Evolutionary conservation across 192 early-diverging fungal species (phyloP).

Genomic region (Phycomyces blakesleeanus): DNA sequence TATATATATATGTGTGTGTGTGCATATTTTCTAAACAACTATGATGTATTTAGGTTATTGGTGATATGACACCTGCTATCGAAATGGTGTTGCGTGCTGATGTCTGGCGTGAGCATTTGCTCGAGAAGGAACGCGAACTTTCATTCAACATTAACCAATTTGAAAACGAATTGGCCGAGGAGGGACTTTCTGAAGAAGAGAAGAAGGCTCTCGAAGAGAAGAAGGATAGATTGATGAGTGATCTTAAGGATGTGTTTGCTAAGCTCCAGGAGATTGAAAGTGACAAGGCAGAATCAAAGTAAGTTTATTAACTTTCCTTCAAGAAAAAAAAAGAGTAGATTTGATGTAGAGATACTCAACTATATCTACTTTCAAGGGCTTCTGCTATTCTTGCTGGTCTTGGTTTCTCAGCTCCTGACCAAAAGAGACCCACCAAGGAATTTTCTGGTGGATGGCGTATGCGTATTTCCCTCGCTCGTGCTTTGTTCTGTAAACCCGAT

Average conservation of each 20-base stretch:
- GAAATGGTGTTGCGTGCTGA: conserved; percentile 91
- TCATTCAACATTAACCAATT: conserved; percentile 48
- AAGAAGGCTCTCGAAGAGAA: conserved; percentile 50
- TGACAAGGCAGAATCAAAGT: conserved; percentile 92
- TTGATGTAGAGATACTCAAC: too few relatives aligned
- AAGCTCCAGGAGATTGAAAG: conserved; percentile 94
- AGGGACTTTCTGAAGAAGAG: conserved; percentile 47
- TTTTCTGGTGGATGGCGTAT: conserved; percentile 99
- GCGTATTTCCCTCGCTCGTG: conserved; percentile 93
- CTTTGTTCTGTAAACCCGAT: conserved; percentile 95
- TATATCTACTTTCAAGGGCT: conserved; percentile 51
- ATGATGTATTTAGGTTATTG: conserved; percentile 75
- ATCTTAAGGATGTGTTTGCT: conserved; percentile 78
- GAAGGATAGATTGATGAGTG: conserved; percentile 46
- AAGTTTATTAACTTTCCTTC: conserved; percentile 18
- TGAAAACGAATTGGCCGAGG: conserved; percentile 49
- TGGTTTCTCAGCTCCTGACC: conserved; percentile 78
- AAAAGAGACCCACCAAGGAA: conserved; percentile 83
- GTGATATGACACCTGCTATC: conserved; percentile 84
- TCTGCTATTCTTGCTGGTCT: conserved; percentile 94
- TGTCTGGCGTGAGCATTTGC: conserved; percentile 83
- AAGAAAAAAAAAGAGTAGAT: too few relatives aligned
- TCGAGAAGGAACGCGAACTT: conserved; percentile 78
- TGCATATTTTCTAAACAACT: conserved; percentile 6
- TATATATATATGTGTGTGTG: too few relatives aligned